These are phyloP conservation scores for Senna tora DNA, from an alignment of 306 rosid species.

Conservation along the genomic window DNA sequence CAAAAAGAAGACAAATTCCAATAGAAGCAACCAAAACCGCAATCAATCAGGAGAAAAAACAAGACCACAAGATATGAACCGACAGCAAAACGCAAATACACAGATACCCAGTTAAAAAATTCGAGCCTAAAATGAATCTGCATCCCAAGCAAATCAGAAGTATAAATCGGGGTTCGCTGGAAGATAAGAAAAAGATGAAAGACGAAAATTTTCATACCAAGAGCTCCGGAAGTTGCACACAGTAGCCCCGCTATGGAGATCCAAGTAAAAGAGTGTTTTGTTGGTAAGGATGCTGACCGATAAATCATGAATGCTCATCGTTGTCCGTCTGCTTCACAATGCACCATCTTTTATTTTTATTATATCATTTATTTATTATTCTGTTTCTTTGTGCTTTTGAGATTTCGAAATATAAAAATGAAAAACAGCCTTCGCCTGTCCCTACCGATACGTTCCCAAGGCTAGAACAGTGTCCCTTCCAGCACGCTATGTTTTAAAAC, in stretches of 20 bases:
- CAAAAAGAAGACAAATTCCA: constrained; percentile 45
- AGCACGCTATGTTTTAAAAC: constrained; percentile 59
- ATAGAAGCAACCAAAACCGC: constrained; percentile 46
- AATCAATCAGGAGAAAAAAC: constrained; percentile 46
- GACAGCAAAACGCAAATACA: constrained; percentile 43
- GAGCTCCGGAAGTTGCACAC: constrained; percentile 52
- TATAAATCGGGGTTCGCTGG: constrained; percentile 32
- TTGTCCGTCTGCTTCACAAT: constrained; percentile 45
- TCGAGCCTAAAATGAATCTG: constrained; percentile 47
- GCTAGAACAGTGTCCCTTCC: constrained; percentile 51
- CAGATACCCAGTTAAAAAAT: constrained; percentile 57
- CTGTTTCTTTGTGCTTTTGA: constrained; percentile 8
- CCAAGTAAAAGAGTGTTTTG: constrained; percentile 51
- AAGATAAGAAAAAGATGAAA: constrained; percentile 22
- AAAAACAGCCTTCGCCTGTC: constrained; percentile 12
- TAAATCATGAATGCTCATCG: constrained; percentile 47
- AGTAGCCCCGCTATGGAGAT: constrained; percentile 43
- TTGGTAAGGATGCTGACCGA: constrained; percentile 43
- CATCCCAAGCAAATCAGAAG: constrained; percentile 37
- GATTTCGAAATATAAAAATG: constrained; percentile 22
- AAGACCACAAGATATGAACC: constrained; percentile 41
- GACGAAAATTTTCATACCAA: constrained; percentile 32
- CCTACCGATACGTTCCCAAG: constrained; percentile 36
- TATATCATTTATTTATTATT: constrained; percentile 4
- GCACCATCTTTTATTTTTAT: constrained; percentile 37